Evolutionary conservation across 345 rosid genomes (phyloP).

Genomic region (Geranium rotundifolium): DNA sequence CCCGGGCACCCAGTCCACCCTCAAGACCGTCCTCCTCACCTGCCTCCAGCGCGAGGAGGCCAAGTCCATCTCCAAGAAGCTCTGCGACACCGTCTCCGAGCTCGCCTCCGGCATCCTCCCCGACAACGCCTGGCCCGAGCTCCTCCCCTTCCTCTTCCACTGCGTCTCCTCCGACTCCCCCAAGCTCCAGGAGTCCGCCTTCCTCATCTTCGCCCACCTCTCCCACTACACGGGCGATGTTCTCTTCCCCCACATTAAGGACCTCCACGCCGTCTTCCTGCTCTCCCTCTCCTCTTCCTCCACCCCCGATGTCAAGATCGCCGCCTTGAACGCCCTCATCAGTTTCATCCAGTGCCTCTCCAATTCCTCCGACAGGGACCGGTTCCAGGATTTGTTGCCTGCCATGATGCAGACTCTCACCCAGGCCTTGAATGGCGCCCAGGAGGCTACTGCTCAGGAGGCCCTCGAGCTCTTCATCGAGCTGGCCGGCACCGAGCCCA

Average conservation of each 20-base stretch:
- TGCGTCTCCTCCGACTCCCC: slow-evolving; percentile 73
- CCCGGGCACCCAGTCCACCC: slow-evolving; percentile 56
- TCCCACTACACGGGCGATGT: slow-evolving; percentile 85
- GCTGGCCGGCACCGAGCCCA: slow-evolving; percentile 87
- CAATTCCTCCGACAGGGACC: slow-evolving; percentile 63
- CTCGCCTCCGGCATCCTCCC: slow-evolving; percentile 79
- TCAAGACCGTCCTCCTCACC: slow-evolving; percentile 62
- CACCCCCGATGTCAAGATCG: slow-evolving; percentile 78
- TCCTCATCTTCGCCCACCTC: slow-evolving; percentile 82
- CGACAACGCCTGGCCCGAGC: slow-evolving; percentile 93
- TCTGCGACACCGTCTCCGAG: slow-evolving; percentile 92
- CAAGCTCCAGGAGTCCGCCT: slow-evolving; percentile 84
- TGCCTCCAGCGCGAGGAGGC: slow-evolving; percentile 71
- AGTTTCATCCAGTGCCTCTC: slow-evolving; percentile 81
- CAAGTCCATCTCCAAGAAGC: slow-evolving; percentile 72
- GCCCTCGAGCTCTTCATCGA: slow-evolving; percentile 93
- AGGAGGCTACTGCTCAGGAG: slow-evolving; percentile 92
- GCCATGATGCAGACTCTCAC: slow-evolving; percentile 93
- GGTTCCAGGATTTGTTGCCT: slow-evolving; percentile 92
- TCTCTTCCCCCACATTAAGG: slow-evolving; percentile 64
- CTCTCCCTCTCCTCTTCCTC: slow-evolving; percentile 52
- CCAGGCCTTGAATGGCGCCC: slow-evolving; percentile 76
- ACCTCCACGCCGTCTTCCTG: slow-evolving; percentile 71
- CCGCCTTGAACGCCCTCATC: slow-evolving; percentile 84
- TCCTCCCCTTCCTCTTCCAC: slow-evolving; percentile 87